Percentiles rank a stretch among this genome's conserved stretches.
These are phyloP conservation scores for Chrysoporthe cubensis DNA, from an alignment of 2,329 filamentous ascomycete species.

Conservation along the genomic window DNA sequence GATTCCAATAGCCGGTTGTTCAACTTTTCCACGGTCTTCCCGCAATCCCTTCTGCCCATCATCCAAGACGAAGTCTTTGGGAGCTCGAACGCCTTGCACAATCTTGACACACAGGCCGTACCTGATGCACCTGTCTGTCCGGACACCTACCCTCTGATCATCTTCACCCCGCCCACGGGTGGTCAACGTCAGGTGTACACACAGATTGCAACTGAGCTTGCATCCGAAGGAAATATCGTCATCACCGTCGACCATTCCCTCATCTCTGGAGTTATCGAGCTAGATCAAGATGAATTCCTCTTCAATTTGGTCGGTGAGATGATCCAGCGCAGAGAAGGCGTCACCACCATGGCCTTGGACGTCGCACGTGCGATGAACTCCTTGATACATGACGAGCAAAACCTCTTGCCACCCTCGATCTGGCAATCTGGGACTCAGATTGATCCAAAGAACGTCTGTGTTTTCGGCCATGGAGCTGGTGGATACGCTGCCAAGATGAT, in stretches of 20 bases:
- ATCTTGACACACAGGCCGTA: slow-evolving; percentile 18
- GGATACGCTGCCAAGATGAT: slow-evolving; percentile 9
- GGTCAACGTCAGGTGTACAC: slow-evolving; percentile 27
- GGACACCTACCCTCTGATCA: slow-evolving; percentile 11
- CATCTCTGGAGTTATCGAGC: slow-evolving; percentile 21
- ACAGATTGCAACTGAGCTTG: slow-evolving; percentile 24
- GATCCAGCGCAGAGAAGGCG: neutral
- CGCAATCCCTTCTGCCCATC: slow-evolving; percentile 10
- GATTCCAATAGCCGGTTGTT: neutral
- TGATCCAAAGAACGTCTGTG: slow-evolving; percentile 4
- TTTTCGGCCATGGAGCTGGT: slow-evolving; percentile 25
- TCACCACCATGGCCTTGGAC: slow-evolving; percentile 1
- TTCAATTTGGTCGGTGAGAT: neutral
- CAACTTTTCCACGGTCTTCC: slow-evolving; percentile 17
- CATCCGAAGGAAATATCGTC: slow-evolving; percentile 15
- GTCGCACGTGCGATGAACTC: neutral
- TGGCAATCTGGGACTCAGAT: neutral
- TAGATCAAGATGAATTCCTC: neutral
- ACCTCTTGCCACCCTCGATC: neutral
- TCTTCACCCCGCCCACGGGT: slow-evolving; percentile 20
- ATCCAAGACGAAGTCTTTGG: neutral
- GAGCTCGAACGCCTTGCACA: slow-evolving; percentile 13
- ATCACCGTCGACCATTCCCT: slow-evolving; percentile 21
- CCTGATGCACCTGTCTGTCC: slow-evolving; percentile 15
- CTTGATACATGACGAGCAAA: neutral